Conservation (phyloP, 2,329 filamentous ascomycete species). For the Cercospora sp. region DNA sequence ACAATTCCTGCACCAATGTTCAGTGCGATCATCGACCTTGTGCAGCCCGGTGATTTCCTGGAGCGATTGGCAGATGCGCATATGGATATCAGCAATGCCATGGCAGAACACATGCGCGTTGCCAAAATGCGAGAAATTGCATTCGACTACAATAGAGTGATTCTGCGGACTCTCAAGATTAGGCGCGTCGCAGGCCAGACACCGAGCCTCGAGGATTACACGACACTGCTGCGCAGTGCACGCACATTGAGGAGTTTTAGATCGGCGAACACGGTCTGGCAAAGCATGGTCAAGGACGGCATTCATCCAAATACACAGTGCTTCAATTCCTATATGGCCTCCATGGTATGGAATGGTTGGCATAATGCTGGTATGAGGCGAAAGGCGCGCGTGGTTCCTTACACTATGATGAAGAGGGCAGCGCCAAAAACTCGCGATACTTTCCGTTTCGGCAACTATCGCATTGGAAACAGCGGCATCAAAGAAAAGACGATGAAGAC, state of each 20-base stretch:
- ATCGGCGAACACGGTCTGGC: slow-evolving; percentile 52
- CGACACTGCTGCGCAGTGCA: slow-evolving; percentile 54
- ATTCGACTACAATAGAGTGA: slow-evolving; percentile 41
- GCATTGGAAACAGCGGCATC: slow-evolving; percentile 35
- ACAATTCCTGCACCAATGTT: slow-evolving; percentile 58
- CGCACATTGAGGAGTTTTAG: slow-evolving; percentile 48
- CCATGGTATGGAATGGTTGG: slow-evolving; percentile 47
- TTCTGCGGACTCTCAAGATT: slow-evolving; percentile 42
- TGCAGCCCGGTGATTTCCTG: slow-evolving; percentile 60
- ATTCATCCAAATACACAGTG: slow-evolving; percentile 51
- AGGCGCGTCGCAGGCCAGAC: slow-evolving; percentile 41
- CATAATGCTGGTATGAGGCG: slow-evolving; percentile 41
- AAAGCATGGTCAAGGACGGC: slow-evolving; percentile 42
- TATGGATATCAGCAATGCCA: slow-evolving; percentile 51
- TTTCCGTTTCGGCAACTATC: slow-evolving; percentile 28
- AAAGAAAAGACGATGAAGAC: slow-evolving; percentile 37
- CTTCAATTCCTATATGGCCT: slow-evolving; percentile 58
- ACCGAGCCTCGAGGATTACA: slow-evolving; percentile 52
- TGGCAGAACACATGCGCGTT: slow-evolving; percentile 47
- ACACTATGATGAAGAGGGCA: slow-evolving; percentile 27
- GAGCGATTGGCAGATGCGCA: slow-evolving; percentile 50
- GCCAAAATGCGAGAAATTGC: slow-evolving; percentile 43
- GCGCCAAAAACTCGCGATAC: neutral
- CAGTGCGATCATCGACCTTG: slow-evolving; percentile 61
- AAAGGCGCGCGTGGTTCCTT: slow-evolving; percentile 43